These are phyloP conservation scores for Cladosporium halotolerans DNA, from an alignment of 2,329 filamentous ascomycete species.

Conservation along the genomic window DNA sequence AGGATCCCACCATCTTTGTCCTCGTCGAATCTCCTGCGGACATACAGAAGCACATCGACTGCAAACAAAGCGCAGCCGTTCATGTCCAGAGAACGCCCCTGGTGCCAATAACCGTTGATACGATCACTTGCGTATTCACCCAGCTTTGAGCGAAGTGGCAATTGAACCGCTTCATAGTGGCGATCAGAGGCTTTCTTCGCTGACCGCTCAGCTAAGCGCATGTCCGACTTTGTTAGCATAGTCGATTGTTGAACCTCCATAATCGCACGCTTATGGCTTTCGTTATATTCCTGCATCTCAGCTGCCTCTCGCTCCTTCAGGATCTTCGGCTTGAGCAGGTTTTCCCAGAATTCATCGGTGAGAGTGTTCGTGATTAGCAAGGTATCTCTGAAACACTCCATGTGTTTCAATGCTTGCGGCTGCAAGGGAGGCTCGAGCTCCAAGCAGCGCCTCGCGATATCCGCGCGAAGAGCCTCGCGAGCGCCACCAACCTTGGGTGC, in stretches of 20 bases:
- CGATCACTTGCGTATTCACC: slow-evolving; percentile 63
- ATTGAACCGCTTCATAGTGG: slow-evolving; percentile 66
- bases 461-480: slow-evolving; percentile 57
- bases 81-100: slow-evolving; percentile 56
- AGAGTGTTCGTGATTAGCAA: slow-evolving; percentile 63
- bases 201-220: slow-evolving; percentile 29
- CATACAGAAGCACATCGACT: slow-evolving; percentile 57
- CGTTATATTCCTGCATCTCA: slow-evolving; percentile 45
- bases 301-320: slow-evolving; percentile 59
- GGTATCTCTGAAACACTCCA: slow-evolving; percentile 68
- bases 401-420: slow-evolving; percentile 57
- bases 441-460: slow-evolving; percentile 64
- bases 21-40: slow-evolving; percentile 49
- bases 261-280: slow-evolving; percentile 37
- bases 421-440: slow-evolving; percentile 60
- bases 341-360: slow-evolving; percentile 62
- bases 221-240: slow-evolving; percentile 27
- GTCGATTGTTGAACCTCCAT: slow-evolving; percentile 29
- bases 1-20: slow-evolving; percentile 22
- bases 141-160: slow-evolving; percentile 59
- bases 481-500: slow-evolving; percentile 58
- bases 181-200: slow-evolving; percentile 57
- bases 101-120: slow-evolving; percentile 59
- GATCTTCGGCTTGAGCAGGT: slow-evolving; percentile 58
- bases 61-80: slow-evolving; percentile 64